Base-by-base conservation (phyloP, 140 eudicot genomes). In the Ambrosia hybrid region DNA sequence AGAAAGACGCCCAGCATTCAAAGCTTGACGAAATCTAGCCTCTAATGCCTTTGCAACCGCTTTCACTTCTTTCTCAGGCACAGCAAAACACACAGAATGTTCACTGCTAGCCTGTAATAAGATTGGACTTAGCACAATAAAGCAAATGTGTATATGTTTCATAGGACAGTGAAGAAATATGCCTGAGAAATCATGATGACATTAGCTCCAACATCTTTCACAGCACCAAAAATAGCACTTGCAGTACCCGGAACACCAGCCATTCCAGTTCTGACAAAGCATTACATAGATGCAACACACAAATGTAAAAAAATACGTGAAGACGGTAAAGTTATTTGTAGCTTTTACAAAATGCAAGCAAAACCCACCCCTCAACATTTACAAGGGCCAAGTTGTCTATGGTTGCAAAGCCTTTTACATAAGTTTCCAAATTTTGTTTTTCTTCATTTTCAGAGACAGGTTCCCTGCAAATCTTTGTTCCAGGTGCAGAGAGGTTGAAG, bases 161-260 rank as follows among this genome's bases (percentile, higher is more conserved):
- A 21, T 53, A 78, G 11, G 9, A 13, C 5, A 1, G 17, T n/a
- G 65, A 56, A 68, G 30, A 8, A 53, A 74, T 53, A 46, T 84
- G 88, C 99, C 97, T 90, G 99, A 26, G 97, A 90, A 66, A 90
- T 94, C 99, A 94, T 94, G 58, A 94, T 84, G 41, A 90, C 99
- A 74, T 94, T 94, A 73, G 99, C 99, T 41, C 96, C 99, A 58
- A 94, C 99, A 51, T 88, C 97, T 75, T 94, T 94, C 74, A 94
- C 99, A 51, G 90, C 94, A 75, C 85, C 83, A 82, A 94, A 94
- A 67, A 94, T 94, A 58, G 91, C 96, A 83, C 96, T 90, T 46
- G 99, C 96, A 66, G 97, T 94, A 77, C 99, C 99, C 72, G 99
- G 99, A 71, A 94, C 99, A 80, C 99, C 99, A 65, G 97, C 96